A percentile compares a stretch with the other conserved stretches of the same genome.
These are phyloP conservation scores for Fusarium newnesense DNA, from an alignment of 2,329 filamentous ascomycete genomes.

Conservation along the genomic window DNA sequence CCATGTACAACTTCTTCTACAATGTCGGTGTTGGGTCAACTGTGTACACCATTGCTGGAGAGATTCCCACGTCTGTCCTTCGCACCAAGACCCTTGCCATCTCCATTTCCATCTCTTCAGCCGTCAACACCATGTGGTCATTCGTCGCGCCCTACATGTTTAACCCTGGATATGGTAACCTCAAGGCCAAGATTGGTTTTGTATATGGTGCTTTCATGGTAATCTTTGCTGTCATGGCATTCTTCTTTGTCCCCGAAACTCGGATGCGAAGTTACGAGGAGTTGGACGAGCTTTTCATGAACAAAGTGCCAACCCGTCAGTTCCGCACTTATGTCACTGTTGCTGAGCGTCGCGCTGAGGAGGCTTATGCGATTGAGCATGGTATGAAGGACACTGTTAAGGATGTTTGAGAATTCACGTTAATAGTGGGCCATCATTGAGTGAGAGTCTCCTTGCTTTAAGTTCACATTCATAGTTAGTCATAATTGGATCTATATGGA, in stretches of 20 bases:
- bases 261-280: conserved; percentile 43
- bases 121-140: conserved; percentile 55
- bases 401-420: not conserved
- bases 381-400: not conserved
- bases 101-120: conserved; percentile 54
- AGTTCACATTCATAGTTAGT: not conserved
- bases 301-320: conserved; percentile 35
- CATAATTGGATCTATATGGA: fast-evolving
- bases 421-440: fast-evolving
- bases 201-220: conserved; percentile 52
- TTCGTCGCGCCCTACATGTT: conserved; percentile 60
- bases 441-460: fast-evolving
- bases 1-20: conserved; percentile 54
- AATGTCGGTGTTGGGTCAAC: conserved; percentile 55
- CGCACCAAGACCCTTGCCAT: conserved; percentile 57
- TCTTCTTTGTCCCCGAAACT: conserved; percentile 61
- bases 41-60: conserved; percentile 55
- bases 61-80: conserved; percentile 56
- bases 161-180: conserved; percentile 48
- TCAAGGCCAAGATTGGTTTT: conserved; percentile 55
- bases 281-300: conserved; percentile 45
- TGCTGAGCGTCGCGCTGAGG: conserved; percentile 38
- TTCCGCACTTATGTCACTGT: conserved; percentile 40
- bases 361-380: conserved; percentile 35
- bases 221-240: conserved; percentile 52